A percentile compares a stretch with the other conserved stretches of the same genome.
Evolutionary conservation across 192 early-diverging fungal genomes (phyloP).

Genomic region (Glomus cerebriforme): DNA sequence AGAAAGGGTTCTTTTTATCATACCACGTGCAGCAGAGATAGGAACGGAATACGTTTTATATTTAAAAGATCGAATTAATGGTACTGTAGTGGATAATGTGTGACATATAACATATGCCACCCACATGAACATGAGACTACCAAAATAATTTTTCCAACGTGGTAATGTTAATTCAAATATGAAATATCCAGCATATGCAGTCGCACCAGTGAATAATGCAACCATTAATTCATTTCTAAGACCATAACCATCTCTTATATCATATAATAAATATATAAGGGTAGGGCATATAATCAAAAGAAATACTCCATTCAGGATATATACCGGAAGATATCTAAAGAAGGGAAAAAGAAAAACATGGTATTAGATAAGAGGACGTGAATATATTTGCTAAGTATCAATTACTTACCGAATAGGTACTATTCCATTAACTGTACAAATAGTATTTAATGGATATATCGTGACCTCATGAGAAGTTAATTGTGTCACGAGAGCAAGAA

Average conservation of each 20-base stretch:
- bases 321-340: conserved; percentile 8
- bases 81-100: conserved; percentile 22
- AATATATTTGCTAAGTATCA: neutral
- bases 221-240: conserved; percentile 22
- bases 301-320: neutral
- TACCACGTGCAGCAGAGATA: neutral
- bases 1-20: too few relatives aligned
- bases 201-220: neutral
- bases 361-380: neutral
- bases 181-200: neutral
- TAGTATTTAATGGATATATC: neutral
- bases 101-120: conserved; percentile 7
- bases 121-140: conserved; percentile 18
- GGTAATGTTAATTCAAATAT: neutral
- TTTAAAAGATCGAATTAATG: conserved; percentile 11
- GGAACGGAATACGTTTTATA: neutral
- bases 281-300: neutral
- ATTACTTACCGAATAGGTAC: too few relatives aligned
- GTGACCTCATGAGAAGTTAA: neutral
- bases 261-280: conserved; percentile 1
- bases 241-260: conserved; percentile 25
- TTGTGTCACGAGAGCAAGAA: neutral
- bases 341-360: neutral
- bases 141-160: neutral
- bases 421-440: neutral